A percentile compares a stretch with the other conserved stretches of the same genome.
These are phyloP conservation scores for Arabidopsis suecica DNA, from an alignment of 345 rosid genomes.

Conservation along the genomic window DNA sequence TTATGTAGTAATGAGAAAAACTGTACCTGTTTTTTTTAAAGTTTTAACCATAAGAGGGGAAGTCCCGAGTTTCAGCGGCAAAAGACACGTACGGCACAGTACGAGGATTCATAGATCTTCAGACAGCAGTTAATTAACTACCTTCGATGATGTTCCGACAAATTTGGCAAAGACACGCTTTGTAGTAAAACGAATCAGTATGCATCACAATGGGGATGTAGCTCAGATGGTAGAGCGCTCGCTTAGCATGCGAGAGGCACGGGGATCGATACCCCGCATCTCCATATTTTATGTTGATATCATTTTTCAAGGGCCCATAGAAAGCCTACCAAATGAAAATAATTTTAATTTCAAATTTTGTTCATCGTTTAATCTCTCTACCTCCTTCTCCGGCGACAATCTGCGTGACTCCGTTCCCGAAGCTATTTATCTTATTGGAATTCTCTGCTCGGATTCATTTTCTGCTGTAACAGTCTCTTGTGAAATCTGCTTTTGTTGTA, in stretches of 20 bases:
- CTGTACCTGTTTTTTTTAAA: background rate
- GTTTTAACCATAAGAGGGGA: background rate
- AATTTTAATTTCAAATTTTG: no score
- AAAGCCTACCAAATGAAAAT: background rate
- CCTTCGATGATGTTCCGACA: background rate
- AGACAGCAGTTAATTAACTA: background rate
- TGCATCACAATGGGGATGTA: constrained; percentile 54
- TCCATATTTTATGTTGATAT: constrained; percentile 43
- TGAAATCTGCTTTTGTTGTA: background rate
- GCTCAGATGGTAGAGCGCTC: constrained; percentile 97
- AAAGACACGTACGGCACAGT: background rate
- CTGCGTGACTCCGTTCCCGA: background rate
- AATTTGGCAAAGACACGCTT: background rate
- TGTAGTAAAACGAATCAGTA: rapidly evolving
- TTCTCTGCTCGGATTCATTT: background rate
- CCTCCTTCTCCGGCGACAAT: constrained; percentile 33
- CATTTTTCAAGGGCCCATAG: background rate
- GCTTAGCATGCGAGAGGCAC: constrained; percentile 94
- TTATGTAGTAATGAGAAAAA: background rate
- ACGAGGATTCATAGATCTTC: constrained; percentile 17
- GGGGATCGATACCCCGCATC: constrained; percentile 91
- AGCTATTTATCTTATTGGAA: background rate
- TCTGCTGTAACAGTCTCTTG: background rate
- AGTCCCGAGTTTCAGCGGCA: background rate
- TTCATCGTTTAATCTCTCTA: background rate